Evolutionary conservation across 148 eudicot species (phyloP), one percentile per base, ranked within the genome.

Genomic region (Heliosperma pusillum): DNA sequence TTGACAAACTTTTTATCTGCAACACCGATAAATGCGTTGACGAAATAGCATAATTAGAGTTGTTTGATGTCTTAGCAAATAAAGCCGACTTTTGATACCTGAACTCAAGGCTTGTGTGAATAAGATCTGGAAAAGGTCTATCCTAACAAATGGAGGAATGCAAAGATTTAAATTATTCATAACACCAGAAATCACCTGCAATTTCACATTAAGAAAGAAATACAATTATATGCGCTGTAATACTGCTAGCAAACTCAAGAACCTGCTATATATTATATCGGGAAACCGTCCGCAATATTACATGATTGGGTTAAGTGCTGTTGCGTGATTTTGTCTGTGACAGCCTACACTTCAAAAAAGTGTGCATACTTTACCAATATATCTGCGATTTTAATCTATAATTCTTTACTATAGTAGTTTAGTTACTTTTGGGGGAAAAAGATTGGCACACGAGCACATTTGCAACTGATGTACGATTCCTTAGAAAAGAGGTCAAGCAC

Each of bases 121-220:
- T 76, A 82, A 74, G 72, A 82, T 86, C 82, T 91, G 95, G 60
- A 93, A 84, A 76, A 89, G 91, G 80, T 93, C 98, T 63, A 88
- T 86, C 81, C 98, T 87, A 78, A 93, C 85, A 84, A 87, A 93
- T 44, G 98, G 93, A 77, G 89, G 98, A 79, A 93, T 91, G 66
- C 53, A 76, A 81, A 91, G 63, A 84, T 83, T 85, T 30, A 93
- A 91, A 71, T 42, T 77, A 75, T 85, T 85, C 88, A 93, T 87
- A 53, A 91, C 93, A 78, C 94, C 97, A 76, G 82, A 80, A 78
- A 93, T 88, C 57, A 93, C 95, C 98, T 93, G 89, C 81, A 45
- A 30, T 57, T 66, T 66, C 15, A 64, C 21, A 63, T 71, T 64
- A 76, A 44, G 29, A 79, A 58, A 63, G 77, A 77, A 7, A 20